A percentile compares a stretch with the other conserved stretches of the same genome.
phyloP scores from a whole-genome alignment of 2,329 filamentous ascomycete genomes.

The Trichoderma aggressivum region DNA sequence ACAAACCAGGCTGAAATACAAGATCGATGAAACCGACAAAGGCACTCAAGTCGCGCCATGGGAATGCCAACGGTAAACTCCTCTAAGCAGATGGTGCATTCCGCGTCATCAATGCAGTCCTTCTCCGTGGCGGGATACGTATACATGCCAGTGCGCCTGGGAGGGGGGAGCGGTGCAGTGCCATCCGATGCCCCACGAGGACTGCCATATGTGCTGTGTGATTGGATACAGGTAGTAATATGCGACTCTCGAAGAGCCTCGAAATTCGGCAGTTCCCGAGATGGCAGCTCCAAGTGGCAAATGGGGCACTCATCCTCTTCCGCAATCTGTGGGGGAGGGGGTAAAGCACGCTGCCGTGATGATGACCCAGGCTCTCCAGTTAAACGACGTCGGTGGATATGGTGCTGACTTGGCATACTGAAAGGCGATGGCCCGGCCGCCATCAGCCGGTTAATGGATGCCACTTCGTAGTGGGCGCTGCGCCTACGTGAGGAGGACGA shows the following conservation, averaged over 20 bases:
- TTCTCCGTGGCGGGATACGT: conserved; percentile 64
- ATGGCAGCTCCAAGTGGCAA: conserved; percentile 68
- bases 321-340: conserved; percentile 49
- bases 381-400: conserved; percentile 31
- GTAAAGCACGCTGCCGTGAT: conserved; percentile 38
- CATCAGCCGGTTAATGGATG: conserved; percentile 40
- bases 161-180: conserved; percentile 29
- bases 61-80: conserved; percentile 60
- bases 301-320: conserved; percentile 80
- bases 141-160: conserved; percentile 58
- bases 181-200: conserved; percentile 28
- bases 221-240: conserved; percentile 55
- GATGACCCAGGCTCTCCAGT: conserved; percentile 34
- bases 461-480: conserved; percentile 30
- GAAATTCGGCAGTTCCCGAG: conserved; percentile 49
- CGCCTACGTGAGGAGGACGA: conserved; percentile 29
- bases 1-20: conserved; percentile 64
- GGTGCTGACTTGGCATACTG: conserved; percentile 30
- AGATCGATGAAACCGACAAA: conserved; percentile 60
- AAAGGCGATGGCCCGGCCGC: conserved; percentile 34
- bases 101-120: conserved; percentile 64
- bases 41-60: conserved; percentile 65
- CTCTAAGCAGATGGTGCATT: conserved; percentile 66
- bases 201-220: conserved; percentile 50
- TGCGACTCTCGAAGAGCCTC: conserved; percentile 56